Conservation (phyloP, 208 protist genomes). For the Leishmania tropica region DNA sequence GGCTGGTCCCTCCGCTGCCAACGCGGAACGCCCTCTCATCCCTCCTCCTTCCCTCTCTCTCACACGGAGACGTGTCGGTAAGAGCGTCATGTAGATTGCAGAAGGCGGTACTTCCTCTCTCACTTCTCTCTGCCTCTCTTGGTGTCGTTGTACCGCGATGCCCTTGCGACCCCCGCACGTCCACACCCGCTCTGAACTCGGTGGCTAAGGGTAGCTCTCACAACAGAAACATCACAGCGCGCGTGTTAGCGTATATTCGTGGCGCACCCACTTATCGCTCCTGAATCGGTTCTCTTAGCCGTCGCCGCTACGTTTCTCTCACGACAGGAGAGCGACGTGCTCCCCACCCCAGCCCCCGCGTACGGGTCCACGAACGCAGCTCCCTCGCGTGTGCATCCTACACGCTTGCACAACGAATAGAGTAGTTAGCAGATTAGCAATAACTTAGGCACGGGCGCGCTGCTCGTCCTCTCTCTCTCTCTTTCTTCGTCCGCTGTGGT, state of each 20-base stretch:
- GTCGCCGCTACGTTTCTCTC: background rate
- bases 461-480: background rate
- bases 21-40: background rate
- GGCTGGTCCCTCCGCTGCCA: background rate
- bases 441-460: background rate
- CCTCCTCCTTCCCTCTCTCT: background rate
- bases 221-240: background rate
- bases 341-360: background rate
- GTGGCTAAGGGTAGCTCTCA: background rate
- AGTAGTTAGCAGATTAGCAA: background rate
- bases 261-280: background rate
- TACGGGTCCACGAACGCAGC: background rate
- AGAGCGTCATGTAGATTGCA: background rate
- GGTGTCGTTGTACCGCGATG: background rate
- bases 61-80: background rate
- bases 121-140: background rate
- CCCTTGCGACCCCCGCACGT: background rate
- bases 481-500: background rate
- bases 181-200: background rate
- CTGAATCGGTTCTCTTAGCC: background rate
- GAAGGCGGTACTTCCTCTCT: background rate
- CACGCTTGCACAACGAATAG: background rate
- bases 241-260: background rate
- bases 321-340: background rate
- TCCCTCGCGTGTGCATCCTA: background rate